Conservation (phyloP, 1,284 basidiomycete genomes). For the Athelia psychrophila region DNA sequence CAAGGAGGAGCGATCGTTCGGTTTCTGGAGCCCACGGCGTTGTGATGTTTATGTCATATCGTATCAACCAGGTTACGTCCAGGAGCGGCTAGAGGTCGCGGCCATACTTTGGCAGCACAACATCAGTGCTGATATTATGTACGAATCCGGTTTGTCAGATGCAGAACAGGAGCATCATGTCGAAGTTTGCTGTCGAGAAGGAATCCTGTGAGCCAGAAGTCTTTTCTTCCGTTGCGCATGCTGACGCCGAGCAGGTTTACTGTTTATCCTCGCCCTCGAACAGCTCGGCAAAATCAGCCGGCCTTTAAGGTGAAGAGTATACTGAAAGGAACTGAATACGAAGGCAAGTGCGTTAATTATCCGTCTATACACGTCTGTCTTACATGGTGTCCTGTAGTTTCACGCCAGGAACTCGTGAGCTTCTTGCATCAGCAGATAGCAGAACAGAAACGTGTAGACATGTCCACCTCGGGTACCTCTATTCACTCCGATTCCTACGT, state of each 20-base stretch:
- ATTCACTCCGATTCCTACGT: conserved; percentile 31
- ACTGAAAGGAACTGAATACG: conserved; percentile 69
- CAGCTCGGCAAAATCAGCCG: conserved; percentile 55
- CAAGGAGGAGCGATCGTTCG: conserved; percentile 81
- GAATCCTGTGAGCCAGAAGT: conserved; percentile 60
- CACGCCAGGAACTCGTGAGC: conserved; percentile 65
- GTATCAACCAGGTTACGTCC: conserved; percentile 71
- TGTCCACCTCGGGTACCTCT: conserved; percentile 54
- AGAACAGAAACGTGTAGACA: conserved; percentile 73
- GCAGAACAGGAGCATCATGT: conserved; percentile 61
- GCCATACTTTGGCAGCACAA: conserved; percentile 77
- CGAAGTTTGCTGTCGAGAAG: conserved; percentile 69
- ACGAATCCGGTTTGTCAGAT: conserved; percentile 65
- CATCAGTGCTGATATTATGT: conserved; percentile 87
- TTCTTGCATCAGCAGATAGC: conserved; percentile 77
- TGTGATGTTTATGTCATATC: conserved; percentile 86
- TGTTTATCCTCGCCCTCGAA: conserved; percentile 63
- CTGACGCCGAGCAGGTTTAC: conserved; percentile 52
- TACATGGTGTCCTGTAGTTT: conserved; percentile 35
- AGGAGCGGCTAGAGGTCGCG: conserved; percentile 77
- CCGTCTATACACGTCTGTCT: neutral
- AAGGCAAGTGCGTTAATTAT: conserved; percentile 41
- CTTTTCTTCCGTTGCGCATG: neutral
- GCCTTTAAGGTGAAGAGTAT: conserved; percentile 81
- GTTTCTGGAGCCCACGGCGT: conserved; percentile 82